These are phyloP conservation scores for Huntiella abstrusa DNA, from an alignment of 2,329 filamentous ascomycete species.

Conservation along the genomic window DNA sequence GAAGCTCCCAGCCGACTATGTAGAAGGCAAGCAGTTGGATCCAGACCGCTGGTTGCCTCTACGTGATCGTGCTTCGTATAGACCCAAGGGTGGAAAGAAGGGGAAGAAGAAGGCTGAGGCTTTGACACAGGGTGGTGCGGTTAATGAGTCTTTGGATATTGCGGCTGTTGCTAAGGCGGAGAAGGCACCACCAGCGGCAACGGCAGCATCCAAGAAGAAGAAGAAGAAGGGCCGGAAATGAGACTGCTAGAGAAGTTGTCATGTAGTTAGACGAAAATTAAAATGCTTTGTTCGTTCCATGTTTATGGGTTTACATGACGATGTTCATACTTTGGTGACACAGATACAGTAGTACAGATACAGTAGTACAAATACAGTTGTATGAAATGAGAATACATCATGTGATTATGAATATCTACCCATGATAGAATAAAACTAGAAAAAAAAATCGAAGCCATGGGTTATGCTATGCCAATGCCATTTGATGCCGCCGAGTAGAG, in stretches of 20 bases:
- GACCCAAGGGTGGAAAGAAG: slow-evolving; percentile 74
- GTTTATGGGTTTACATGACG: not conserved
- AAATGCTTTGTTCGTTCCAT: not conserved
- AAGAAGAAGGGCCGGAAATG: slow-evolving; percentile 30
- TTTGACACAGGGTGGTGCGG: slow-evolving; percentile 68
- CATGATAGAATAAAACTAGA: not conserved
- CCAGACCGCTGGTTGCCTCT: slow-evolving; percentile 87
- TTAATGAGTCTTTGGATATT: slow-evolving; percentile 46
- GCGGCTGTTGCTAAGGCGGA: slow-evolving; percentile 46
- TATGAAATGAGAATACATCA: not conserved
- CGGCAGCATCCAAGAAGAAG: slow-evolving; percentile 26
- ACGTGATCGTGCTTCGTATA: slow-evolving; percentile 71
- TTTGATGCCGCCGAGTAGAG: slow-evolving; percentile 5
- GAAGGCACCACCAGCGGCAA: slow-evolving; percentile 24
- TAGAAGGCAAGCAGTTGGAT: slow-evolving; percentile 63
- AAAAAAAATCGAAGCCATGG: slow-evolving; percentile 3
- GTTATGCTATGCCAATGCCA: slow-evolving; percentile 6
- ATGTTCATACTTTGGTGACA: not conserved
- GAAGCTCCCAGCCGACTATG: slow-evolving; percentile 53
- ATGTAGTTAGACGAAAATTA: not conserved
- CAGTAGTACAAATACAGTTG: not conserved
- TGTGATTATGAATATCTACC: not conserved
- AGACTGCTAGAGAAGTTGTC: not conserved
- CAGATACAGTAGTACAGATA: not conserved
- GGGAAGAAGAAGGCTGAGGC: slow-evolving; percentile 66